These are phyloP conservation scores for Lentinula aciculospora DNA, from an alignment of 768 basidiomycete genomes.

Conservation along the genomic window DNA sequence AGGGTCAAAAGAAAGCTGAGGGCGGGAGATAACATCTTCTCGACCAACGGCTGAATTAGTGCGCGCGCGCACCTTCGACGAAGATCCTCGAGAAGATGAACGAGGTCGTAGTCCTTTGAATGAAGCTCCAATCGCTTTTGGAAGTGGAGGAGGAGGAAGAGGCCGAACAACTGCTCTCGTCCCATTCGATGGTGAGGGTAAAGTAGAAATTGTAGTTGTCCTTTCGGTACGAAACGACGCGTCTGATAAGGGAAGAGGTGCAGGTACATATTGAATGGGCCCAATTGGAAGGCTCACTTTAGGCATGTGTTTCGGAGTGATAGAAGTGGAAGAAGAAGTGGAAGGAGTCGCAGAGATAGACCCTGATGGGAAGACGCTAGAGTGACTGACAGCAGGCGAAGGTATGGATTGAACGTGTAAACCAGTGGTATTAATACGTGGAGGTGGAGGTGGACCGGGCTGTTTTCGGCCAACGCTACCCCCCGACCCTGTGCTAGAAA, in stretches of 20 bases:
- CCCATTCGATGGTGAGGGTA: not conserved
- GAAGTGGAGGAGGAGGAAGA: not conserved
- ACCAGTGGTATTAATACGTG: slow-evolving; percentile 1
- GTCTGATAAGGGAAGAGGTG: not conserved
- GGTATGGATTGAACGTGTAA: not conserved
- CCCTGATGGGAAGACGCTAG: not conserved
- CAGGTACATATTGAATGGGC: not conserved
- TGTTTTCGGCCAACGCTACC: not conserved
- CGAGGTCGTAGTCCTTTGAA: not conserved
- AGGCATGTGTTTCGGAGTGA: not conserved
- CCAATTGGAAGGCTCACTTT: slow-evolving; percentile 3
- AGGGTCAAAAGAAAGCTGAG: slow-evolving; percentile 3
- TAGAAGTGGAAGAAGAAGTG: not conserved
- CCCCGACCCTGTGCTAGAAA: not conserved
- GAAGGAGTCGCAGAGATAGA: not conserved
- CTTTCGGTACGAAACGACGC: not conserved
- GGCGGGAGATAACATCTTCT: not conserved
- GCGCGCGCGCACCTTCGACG: not conserved
- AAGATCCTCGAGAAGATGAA: not conserved
- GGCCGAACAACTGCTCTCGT: not conserved
- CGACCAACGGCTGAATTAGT: slow-evolving; percentile 1
- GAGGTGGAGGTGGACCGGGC: not conserved
- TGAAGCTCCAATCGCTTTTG: not conserved
- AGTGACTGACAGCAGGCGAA: not conserved
- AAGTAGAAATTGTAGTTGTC: not conserved